Evolutionary conservation across 108 stramenopile genomes (phyloP).

Genomic region (Nitzschia sp.): DNA sequence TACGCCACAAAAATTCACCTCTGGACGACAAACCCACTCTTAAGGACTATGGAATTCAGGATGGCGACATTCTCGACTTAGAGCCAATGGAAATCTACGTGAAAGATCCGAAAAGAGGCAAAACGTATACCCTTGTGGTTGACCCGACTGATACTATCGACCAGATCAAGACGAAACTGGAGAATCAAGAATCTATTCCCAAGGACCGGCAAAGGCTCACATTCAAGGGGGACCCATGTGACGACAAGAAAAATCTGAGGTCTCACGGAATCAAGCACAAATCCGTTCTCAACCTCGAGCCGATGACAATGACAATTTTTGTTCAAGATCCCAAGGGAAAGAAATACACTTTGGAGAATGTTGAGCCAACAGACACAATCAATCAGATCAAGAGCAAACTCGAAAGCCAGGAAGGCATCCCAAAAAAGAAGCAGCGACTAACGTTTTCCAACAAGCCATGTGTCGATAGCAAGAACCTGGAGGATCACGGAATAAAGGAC

Average conservation of each 20-base stretch:
- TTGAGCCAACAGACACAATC: conserved; percentile 17
- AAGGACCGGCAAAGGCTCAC: conserved; percentile 7
- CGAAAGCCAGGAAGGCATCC: conserved; percentile 15
- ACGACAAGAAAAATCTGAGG: neutral
- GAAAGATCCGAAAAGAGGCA: conserved; percentile 12
- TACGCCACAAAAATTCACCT: conserved; percentile 9
- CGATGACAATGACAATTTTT: conserved; percentile 26
- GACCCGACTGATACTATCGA: conserved; percentile 13
- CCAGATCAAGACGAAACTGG: conserved; percentile 14
- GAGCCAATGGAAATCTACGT: conserved; percentile 39
- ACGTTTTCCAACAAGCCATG: conserved; percentile 64
- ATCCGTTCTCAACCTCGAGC: conserved; percentile 4
- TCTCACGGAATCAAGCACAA: conserved; percentile 28
- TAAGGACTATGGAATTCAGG: conserved; percentile 17
- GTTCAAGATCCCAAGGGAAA: conserved; percentile 23
- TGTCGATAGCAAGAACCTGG: conserved; percentile 5
- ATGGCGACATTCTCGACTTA: conserved; percentile 16
- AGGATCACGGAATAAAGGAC: conserved; percentile 18
- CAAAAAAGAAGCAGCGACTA: conserved; percentile 49
- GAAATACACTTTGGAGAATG: conserved; percentile 11
- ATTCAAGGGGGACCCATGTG: neutral
- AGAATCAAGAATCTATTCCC: conserved; percentile 20
- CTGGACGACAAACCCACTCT: conserved; percentile 30
- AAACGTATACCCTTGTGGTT: conserved; percentile 10
- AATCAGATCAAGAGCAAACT: conserved; percentile 18